A percentile compares a stretch with the other conserved stretches of the same genome.
Conservation (phyloP, 2,329 filamentous ascomycete species). For the Hypocreales sp. region DNA sequence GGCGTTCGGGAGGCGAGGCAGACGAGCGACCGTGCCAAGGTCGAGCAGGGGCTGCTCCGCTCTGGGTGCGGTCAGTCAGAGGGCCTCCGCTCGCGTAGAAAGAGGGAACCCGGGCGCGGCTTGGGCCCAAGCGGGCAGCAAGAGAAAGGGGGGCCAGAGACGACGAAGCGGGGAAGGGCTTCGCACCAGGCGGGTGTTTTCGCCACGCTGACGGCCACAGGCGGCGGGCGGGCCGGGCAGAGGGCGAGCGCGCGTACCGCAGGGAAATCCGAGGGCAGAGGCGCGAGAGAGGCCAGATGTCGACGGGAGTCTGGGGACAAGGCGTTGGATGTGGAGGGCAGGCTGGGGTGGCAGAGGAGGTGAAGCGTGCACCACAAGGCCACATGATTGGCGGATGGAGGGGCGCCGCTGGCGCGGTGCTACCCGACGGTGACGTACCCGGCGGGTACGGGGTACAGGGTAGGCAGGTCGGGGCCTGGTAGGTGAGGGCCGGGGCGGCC, state of each 20-base stretch:
- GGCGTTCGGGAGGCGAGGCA: slow-evolving; percentile 1
- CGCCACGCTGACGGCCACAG: slow-evolving; percentile 7
- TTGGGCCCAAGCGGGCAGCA: slow-evolving; percentile 1
- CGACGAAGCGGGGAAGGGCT: slow-evolving; percentile 4
- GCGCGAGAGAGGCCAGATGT: slow-evolving; percentile 4
- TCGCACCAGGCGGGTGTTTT: slow-evolving; percentile 6
- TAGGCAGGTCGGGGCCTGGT: too few relatives aligned
- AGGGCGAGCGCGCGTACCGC: slow-evolving; percentile 17
- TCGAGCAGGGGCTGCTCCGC: slow-evolving; percentile 4
- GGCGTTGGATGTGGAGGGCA: slow-evolving; percentile 4
- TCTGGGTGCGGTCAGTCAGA: slow-evolving; percentile 8
- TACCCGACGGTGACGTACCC: too few relatives aligned
- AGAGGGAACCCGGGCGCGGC: slow-evolving; percentile 2
- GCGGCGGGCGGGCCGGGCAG: slow-evolving; percentile 9
- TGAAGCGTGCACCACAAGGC: slow-evolving; percentile 9
- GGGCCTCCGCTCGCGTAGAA: slow-evolving; percentile 3
- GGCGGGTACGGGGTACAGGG: too few relatives aligned
- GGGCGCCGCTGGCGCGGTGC: slow-evolving; percentile 1
- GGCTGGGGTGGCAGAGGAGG: slow-evolving; percentile 12
- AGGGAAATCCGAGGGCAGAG: slow-evolving; percentile 6
- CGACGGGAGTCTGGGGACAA: too few relatives aligned
- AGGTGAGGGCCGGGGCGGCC: too few relatives aligned
- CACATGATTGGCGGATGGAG: slow-evolving; percentile 17
- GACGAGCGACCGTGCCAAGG: not conserved
- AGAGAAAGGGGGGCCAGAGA: slow-evolving; percentile 1